Percentiles rank a stretch among this genome's conserved stretches.
Conservation (phyloP, 257 asterid species). For the Nemophila menziesii region DNA sequence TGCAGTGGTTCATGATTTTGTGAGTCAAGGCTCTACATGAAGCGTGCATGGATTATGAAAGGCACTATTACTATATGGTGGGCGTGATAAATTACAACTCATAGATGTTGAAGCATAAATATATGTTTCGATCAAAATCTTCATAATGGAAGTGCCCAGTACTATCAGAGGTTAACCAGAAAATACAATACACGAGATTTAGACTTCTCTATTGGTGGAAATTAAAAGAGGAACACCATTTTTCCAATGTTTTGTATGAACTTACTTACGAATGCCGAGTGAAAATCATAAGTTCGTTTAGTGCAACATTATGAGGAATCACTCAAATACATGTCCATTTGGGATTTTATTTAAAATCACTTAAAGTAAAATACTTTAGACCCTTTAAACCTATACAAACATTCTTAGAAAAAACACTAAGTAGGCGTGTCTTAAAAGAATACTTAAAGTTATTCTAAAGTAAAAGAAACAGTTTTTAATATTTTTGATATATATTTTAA, state of each 20-base stretch:
- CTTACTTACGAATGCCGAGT: slow-evolving; percentile 77
- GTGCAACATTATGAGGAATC: slow-evolving; percentile 96
- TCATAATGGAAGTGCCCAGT: slow-evolving; percentile 80
- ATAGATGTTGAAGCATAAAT: slow-evolving; percentile 99
- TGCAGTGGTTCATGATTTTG: slow-evolving; percentile 98
- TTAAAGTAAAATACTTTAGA: no score
- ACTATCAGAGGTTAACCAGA: slow-evolving; percentile 81
- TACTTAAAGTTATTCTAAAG: no score
- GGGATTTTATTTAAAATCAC: no score
- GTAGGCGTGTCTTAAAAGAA: no score
- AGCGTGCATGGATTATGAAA: slow-evolving; percentile 87
- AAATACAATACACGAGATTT: slow-evolving; percentile 77
- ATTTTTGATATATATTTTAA: no score
- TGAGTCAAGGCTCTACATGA: no score
- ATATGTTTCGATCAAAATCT: slow-evolving; percentile 85
- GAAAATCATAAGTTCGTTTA: slow-evolving; percentile 84
- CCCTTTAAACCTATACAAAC: no score
- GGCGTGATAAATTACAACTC: slow-evolving; percentile 95
- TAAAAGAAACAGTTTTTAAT: no score
- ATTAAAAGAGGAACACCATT: slow-evolving; percentile 62
- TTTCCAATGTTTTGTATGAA: slow-evolving; percentile 91
- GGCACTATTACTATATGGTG: slow-evolving; percentile 99
- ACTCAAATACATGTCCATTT: no score
- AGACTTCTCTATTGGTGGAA: slow-evolving; percentile 54
- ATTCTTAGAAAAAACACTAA: no score